Percentiles rank a stretch among this genome's conserved stretches.
Evolutionary conservation across 2,329 filamentous ascomycete genomes (phyloP).

Genomic region (Fusarium beomiforme): DNA sequence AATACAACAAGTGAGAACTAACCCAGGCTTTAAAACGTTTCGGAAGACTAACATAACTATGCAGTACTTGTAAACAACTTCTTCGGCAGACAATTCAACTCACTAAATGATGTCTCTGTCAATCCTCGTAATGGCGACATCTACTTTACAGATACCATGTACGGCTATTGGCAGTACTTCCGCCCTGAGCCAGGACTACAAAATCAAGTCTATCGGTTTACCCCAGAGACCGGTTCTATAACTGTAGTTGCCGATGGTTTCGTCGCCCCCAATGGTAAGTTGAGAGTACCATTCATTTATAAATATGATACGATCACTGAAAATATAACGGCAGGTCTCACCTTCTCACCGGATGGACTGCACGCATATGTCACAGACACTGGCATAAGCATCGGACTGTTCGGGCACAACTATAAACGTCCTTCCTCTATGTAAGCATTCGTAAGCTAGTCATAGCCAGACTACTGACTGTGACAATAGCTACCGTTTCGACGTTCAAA

Average conservation of each 20-base stretch:
- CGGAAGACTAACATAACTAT: no score
- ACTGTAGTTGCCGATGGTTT: conserved; percentile 68
- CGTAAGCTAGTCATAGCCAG: accelerated
- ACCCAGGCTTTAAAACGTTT: no score
- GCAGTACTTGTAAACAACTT: conserved; percentile 66
- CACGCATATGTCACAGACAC: conserved; percentile 67
- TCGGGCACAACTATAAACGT: conserved; percentile 52
- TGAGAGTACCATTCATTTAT: accelerated
- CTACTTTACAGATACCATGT: conserved; percentile 73
- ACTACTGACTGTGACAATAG: conserved; percentile 37
- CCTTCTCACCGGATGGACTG: conserved; percentile 63
- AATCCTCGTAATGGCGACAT: conserved; percentile 65
- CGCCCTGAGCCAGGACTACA: conserved; percentile 62
- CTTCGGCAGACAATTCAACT: conserved; percentile 68
- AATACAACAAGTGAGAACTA: conserved; percentile 56
- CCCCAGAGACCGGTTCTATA: conserved; percentile 60
- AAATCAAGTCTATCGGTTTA: conserved; percentile 68
- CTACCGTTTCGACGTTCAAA: conserved; percentile 57
- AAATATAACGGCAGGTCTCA: conserved; percentile 52
- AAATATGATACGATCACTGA: background rate
- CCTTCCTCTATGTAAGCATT: conserved; percentile 59
- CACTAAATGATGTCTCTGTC: conserved; percentile 66
- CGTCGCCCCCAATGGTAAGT: conserved; percentile 60
- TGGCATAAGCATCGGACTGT: conserved; percentile 55
- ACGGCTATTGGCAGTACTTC: conserved; percentile 68